phyloP scores from a whole-genome alignment of 2,329 filamentous ascomycete species.

The Fusarium odoratissimum region DNA sequence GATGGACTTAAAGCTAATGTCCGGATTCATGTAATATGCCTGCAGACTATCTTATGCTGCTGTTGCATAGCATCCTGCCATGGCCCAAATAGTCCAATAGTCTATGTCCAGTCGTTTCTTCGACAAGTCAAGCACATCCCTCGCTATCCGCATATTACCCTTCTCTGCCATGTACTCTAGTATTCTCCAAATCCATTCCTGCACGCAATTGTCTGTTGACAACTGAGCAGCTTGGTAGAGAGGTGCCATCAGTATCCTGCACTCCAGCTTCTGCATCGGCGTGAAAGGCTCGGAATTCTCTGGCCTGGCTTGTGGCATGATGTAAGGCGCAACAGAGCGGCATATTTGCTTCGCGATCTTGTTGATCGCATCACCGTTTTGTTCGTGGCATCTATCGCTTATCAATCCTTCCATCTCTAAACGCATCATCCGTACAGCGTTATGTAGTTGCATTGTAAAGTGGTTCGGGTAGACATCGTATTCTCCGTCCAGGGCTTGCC shows the following conservation, averaged over 20 bases:
- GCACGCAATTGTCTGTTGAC: neutral
- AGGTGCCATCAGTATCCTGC: neutral
- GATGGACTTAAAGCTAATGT: neutral
- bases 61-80: neutral
- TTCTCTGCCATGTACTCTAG: neutral
- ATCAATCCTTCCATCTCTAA: neutral
- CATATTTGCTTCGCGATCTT: neutral
- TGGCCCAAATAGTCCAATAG: neutral
- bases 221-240: neutral
- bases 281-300: neutral
- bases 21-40: neutral
- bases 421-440: neutral
- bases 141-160: neutral
- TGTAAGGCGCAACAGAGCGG: neutral
- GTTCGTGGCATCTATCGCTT: neutral
- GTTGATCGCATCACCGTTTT: neutral
- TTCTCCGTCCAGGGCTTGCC: neutral
- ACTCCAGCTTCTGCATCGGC: neutral
- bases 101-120: neutral
- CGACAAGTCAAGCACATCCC: neutral
- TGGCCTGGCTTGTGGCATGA: neutral
- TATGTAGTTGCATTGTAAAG: neutral
- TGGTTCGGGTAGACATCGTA: neutral
- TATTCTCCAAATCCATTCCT: neutral
- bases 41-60: neutral